phyloP scores from a whole-genome alignment of 2,329 filamentous ascomycete species.

The Trichothecium roseum region DNA sequence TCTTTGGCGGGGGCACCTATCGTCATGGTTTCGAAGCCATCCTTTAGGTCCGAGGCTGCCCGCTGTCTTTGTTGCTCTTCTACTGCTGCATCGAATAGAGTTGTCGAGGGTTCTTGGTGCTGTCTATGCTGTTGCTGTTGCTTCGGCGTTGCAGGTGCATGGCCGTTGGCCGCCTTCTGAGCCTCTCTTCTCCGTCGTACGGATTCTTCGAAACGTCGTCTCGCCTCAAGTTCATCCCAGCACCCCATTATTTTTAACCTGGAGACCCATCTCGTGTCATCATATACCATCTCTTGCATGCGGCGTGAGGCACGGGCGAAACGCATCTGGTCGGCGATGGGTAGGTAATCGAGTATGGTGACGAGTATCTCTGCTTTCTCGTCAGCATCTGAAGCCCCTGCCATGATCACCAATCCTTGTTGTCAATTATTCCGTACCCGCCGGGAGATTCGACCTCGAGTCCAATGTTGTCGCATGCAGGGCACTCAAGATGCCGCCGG shows the following conservation, averaged over 20 bases:
- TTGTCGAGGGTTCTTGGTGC: conserved; percentile 8
- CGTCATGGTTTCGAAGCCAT: conserved; percentile 74
- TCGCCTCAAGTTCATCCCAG: conserved; percentile 85
- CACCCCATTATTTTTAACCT: conserved; percentile 77
- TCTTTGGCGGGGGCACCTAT: conserved; percentile 30
- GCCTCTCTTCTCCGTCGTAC: conserved; percentile 50
- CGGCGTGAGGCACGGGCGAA: conserved; percentile 77
- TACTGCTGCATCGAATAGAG: conserved; percentile 46
- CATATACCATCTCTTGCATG: conserved; percentile 96
- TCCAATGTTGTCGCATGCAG: conserved; percentile 71
- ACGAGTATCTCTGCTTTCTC: conserved; percentile 64
- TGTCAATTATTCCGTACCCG: conserved; percentile 58
- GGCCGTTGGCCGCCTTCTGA: conserved; percentile 10
- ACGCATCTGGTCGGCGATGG: conserved; percentile 72
- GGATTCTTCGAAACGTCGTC: conserved; percentile 67
- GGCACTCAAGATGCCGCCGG: conserved; percentile 57
- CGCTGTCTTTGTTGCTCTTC: conserved; percentile 51
- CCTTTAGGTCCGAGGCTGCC: conserved; percentile 24
- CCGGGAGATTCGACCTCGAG: conserved; percentile 68
- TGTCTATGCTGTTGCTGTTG: conserved; percentile 7
- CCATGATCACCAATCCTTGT: too few species aligned
- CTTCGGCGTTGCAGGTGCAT: not conserved
- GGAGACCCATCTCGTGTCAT: conserved; percentile 90
- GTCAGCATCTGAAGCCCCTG: too few species aligned
- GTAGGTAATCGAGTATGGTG: conserved; percentile 79